Percentiles rank a stretch among this genome's conserved stretches.
Conservation (phyloP, 2,329 filamentous ascomycete genomes). For the Cladophialophora immunda region DNA sequence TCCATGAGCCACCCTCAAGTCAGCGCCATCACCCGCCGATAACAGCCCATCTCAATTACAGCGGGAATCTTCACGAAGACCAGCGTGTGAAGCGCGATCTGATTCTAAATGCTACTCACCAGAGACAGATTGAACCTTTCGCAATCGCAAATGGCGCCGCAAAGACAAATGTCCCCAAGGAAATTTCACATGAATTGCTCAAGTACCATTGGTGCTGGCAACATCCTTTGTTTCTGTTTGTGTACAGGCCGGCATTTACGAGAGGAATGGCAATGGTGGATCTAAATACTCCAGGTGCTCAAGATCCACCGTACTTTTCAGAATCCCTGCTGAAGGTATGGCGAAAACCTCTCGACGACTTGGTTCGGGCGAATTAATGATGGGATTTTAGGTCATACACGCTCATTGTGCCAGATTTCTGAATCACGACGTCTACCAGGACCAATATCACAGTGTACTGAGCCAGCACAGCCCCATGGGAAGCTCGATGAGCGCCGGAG, state of each 20-base stretch:
- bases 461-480: slow-evolving; percentile 27
- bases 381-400: slow-evolving; percentile 33
- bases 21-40: slow-evolving; percentile 28
- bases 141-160: slow-evolving; percentile 40
- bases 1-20: slow-evolving; percentile 36
- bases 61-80: slow-evolving; percentile 28
- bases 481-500: slow-evolving; percentile 26
- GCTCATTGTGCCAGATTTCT: slow-evolving; percentile 40
- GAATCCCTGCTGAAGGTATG: slow-evolving; percentile 40
- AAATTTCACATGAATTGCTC: slow-evolving; percentile 41
- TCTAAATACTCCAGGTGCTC: slow-evolving; percentile 30
- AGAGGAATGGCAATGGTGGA: slow-evolving; percentile 39
- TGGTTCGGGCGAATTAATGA: background rate
- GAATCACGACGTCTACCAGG: slow-evolving; percentile 41
- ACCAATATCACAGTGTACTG: slow-evolving; percentile 30
- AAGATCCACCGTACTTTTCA: slow-evolving; percentile 42
- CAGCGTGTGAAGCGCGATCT: slow-evolving; percentile 36
- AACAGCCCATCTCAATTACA: slow-evolving; percentile 11
- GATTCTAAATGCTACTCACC: slow-evolving; percentile 37
- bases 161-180: slow-evolving; percentile 41
- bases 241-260: slow-evolving; percentile 44
- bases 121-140: slow-evolving; percentile 38
- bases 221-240: slow-evolving; percentile 44
- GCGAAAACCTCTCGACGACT: slow-evolving; percentile 9
- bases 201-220: slow-evolving; percentile 45